Conservation (phyloP, 805 yeast species). For the Vanderwaltozyma tropicalis region DNA sequence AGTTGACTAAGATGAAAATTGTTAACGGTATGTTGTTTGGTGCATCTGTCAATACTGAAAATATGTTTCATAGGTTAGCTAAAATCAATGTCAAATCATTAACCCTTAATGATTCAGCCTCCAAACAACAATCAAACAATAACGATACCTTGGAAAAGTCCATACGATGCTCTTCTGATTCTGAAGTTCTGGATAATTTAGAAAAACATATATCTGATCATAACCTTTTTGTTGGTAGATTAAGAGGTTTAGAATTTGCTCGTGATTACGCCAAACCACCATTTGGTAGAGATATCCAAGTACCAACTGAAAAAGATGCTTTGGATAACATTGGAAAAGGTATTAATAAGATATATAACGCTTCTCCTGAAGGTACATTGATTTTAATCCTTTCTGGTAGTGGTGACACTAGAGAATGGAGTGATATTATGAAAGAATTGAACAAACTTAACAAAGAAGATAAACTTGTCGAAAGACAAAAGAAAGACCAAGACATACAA, state of each 20-base stretch:
- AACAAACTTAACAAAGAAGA: constrained; percentile 33
- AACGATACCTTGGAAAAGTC: constrained; percentile 11
- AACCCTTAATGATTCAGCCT: constrained; percentile 29
- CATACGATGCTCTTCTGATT: constrained; percentile 46
- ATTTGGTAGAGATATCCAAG: constrained; percentile 4
- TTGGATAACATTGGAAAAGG: constrained; percentile 33
- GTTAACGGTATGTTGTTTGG: constrained; percentile 63
- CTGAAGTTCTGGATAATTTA: constrained; percentile 41
- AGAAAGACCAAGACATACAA: constrained; percentile 36
- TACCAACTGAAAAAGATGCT: constrained; percentile 5
- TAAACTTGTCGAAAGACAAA: constrained; percentile 34
- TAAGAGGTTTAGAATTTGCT: constrained; percentile 49
- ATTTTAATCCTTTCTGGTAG: constrained; percentile 53
- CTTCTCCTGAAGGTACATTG: constrained; percentile 48
- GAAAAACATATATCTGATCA: constrained; percentile 29
- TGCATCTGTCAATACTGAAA: constrained; percentile 32
- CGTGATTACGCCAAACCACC: constrained; percentile 27
- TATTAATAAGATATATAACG: constrained; percentile 38
- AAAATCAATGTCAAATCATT: constrained; percentile 20
- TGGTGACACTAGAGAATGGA: constrained; percentile 44
- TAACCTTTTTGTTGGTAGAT: constrained; percentile 43
- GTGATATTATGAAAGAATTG: constrained; percentile 33
- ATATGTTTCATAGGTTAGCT: constrained; percentile 33
- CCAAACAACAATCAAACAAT: constrained; percentile 8
- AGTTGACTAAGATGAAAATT: constrained; percentile 60